Percentiles rank a stretch among this genome's conserved stretches.
Conservation (phyloP, 331 rosid genomes). For the Acacia pycnantha region DNA sequence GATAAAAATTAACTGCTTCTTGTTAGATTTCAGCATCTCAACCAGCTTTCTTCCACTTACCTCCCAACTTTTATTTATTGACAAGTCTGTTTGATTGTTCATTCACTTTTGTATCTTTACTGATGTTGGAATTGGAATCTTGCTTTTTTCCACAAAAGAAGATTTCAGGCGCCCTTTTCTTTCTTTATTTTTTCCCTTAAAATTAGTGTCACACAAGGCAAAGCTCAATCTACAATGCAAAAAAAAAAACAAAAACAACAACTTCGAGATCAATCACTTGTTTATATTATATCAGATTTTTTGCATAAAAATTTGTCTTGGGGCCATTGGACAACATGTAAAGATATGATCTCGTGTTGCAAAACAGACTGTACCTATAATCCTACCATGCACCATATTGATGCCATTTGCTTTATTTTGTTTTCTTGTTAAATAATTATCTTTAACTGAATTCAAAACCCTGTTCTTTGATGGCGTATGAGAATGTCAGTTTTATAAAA, state of each 20-base stretch:
- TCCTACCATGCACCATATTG: constrained; percentile 16
- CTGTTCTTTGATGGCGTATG: background rate
- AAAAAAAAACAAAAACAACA: background rate
- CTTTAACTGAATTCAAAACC: background rate
- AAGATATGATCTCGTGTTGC: constrained; percentile 13
- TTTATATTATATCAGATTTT: background rate
- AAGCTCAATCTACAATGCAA: constrained; percentile 31
- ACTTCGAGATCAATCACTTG: constrained; percentile 7
- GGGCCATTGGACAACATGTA: constrained; percentile 22
- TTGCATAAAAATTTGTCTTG: background rate
- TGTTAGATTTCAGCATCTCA: constrained; percentile 33
- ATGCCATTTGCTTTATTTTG: background rate
- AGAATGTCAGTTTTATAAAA: background rate
- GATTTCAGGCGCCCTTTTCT: constrained; percentile 25
- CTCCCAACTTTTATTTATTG: constrained; percentile 37
- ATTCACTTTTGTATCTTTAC: constrained; percentile 51
- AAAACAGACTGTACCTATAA: constrained; percentile 8
- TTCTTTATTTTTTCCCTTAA: constrained; percentile 1
- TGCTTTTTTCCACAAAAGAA: constrained; percentile 39
- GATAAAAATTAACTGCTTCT: constrained; percentile 37
- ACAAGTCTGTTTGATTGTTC: constrained; percentile 44
- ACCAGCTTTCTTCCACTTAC: constrained; percentile 44
- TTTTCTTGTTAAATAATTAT: background rate
- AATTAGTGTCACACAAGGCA: constrained; percentile 34
- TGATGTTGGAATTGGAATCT: constrained; percentile 45